Evolutionary conservation across 2,329 filamentous ascomycete genomes (phyloP).

Genomic region (Aspergillus sp.): DNA sequence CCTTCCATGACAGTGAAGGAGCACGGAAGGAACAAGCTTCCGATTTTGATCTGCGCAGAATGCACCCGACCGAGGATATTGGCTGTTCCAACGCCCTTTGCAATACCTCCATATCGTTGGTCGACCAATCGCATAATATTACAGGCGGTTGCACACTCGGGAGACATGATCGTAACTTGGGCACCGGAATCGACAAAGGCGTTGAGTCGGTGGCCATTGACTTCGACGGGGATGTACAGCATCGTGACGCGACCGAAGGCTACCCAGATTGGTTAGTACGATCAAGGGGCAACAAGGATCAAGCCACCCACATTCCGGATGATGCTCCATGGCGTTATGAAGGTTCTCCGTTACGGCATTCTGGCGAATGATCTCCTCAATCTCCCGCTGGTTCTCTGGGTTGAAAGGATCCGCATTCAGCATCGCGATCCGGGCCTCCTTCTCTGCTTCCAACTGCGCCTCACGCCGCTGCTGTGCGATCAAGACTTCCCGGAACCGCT

Average conservation of each 20-base stretch:
- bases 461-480: conserved; percentile 67
- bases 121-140: conserved; percentile 97
- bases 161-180: conserved; percentile 98
- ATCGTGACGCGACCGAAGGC: conserved; percentile 94
- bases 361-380: conserved; percentile 96
- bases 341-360: conserved; percentile 93
- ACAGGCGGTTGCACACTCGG: conserved; percentile 82
- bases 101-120: conserved; percentile 85
- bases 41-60: conserved; percentile 91
- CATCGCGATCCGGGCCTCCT: conserved; percentile 77
- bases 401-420: conserved; percentile 96
- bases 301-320: conserved; percentile 77
- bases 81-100: conserved; percentile 89
- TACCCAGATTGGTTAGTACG: conserved; percentile 36
- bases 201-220: conserved; percentile 90
- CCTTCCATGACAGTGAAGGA: conserved; percentile 99
- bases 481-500: conserved; percentile 72
- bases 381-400: conserved; percentile 82
- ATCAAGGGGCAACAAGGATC: conserved; percentile 1
- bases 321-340: conserved; percentile 95
- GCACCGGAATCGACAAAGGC: conserved; percentile 96
- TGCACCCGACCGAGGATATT: conserved; percentile 94
- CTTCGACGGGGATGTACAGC: conserved; percentile 93
- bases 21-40: conserved; percentile 80
- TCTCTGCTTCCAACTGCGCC: conserved; percentile 69